Evolutionary conservation across 2,329 filamentous ascomycete genomes (phyloP).

Genomic region (Xylaria polymorpha): DNA sequence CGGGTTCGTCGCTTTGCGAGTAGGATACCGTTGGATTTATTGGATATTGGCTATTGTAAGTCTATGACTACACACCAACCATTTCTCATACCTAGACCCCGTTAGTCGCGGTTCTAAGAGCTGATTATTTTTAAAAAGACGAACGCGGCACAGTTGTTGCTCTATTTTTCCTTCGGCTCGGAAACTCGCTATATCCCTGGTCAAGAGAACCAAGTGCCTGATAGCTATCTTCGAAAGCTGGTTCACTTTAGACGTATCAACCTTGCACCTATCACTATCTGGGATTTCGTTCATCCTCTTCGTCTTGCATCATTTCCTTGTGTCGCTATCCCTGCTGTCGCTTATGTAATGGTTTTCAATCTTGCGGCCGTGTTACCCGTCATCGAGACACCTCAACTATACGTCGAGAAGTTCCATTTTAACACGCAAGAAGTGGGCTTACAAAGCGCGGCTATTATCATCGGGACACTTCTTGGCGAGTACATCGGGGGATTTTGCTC

Average conservation of each 20-base stretch:
- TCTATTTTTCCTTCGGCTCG: constrained; percentile 33
- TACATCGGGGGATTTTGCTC: constrained; percentile 29
- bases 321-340: constrained; percentile 24
- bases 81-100: no score
- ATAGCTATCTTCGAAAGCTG: constrained; percentile 5
- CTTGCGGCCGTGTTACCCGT: constrained; percentile 24
- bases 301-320: constrained; percentile 24
- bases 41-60: constrained; percentile 36
- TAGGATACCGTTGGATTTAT: constrained; percentile 36
- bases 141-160: constrained; percentile 22
- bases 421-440: constrained; percentile 32
- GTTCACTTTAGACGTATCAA: constrained; percentile 30
- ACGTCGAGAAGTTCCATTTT: constrained; percentile 29
- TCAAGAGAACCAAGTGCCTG: neutral
- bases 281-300: constrained; percentile 29
- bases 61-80: neutral
- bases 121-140: constrained; percentile 19
- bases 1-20: constrained; percentile 34
- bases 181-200: constrained; percentile 33
- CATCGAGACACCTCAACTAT: constrained; percentile 32
- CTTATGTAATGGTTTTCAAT: constrained; percentile 32
- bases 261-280: constrained; percentile 18
- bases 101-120: neutral
- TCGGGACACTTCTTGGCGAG: constrained; percentile 34
- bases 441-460: constrained; percentile 25